Base-by-base conservation (phyloP, 148 eudicot species). In the Polygonum aviculare region DNA sequence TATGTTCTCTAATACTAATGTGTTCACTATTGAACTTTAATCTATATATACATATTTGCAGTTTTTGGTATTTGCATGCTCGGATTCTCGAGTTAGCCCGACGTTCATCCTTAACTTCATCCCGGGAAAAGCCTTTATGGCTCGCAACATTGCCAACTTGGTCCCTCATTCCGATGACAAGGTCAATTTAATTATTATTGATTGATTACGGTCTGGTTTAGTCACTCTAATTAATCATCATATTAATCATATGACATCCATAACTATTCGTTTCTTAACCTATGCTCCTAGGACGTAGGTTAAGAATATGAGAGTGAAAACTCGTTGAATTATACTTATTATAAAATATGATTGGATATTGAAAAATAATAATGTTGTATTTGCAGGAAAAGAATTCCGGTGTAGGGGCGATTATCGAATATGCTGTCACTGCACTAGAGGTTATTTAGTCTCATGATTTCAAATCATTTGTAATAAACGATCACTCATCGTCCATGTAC, bases 41-140 rank as follows among this genome's bases (percentile, higher is more conserved):
- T 0, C 31, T 26, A 26, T 26, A 26, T 26, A 26, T 1, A 26
- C 31, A 26, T 12, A 4, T 8, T 1, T 49, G 75, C 82, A 85
- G 85, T 85, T 85, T 72, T 55, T 85, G 78, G 85, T 85, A 67
- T 77, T 85, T 44, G 83, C 85, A 9, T 85, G 87, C 80, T 78
- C 85, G 4, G 85, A 85, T 74, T 85, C 87, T 7, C 77, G 87
- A 60, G 87, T 85, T 39, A 77, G 85, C 26, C 85, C 85, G 0
- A 79, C 85, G 11, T 60, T 70, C 41, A 65, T 82, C 69, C 75
- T 82, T 33, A 44, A 79, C 60, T 82, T 85, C 14, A 48, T 16
- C 48, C 85, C 83, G 0, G 87, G 87, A 0, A 69, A 80, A 38
- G 87, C 87, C 26, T 85, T 85, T 55, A 72, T 85, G 69, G 63